phyloP scores from a whole-genome alignment of 1,139 yeast species.

The Sugiyamaella castrensis region DNA sequence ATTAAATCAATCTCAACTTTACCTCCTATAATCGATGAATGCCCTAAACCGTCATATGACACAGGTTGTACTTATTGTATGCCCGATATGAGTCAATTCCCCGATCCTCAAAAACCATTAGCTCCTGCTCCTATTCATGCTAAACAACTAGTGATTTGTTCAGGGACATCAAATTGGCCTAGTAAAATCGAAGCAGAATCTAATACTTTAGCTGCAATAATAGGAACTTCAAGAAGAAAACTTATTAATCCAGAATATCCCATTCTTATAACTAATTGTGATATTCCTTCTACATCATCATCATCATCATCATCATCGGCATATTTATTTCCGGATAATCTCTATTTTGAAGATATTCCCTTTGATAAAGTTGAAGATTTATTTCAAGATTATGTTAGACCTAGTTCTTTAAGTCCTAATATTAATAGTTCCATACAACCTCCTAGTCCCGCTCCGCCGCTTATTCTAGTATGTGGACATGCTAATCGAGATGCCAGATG shows the following conservation, averaged over 20 bases:
- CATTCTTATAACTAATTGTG: constrained; percentile 49
- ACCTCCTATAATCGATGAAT: constrained; percentile 26
- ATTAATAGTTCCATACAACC: constrained; percentile 25
- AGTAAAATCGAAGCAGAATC: constrained; percentile 52
- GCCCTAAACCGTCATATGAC: constrained; percentile 54
- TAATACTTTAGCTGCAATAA: constrained; percentile 39
- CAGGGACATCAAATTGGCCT: constrained; percentile 51
- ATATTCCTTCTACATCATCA: constrained; percentile 20
- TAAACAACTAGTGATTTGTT: constrained; percentile 56
- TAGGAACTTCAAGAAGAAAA: constrained; percentile 9
- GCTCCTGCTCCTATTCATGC: constrained; percentile 48
- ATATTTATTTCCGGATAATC: constrained; percentile 56
- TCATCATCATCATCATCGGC: constrained; percentile 24
- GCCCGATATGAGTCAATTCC: constrained; percentile 37
- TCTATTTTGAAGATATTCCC: constrained; percentile 41
- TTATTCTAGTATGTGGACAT: constrained; percentile 64
- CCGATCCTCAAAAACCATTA: constrained; percentile 17
- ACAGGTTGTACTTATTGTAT: constrained; percentile 64
- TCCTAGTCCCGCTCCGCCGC: constrained; percentile 10
- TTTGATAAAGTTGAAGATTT: constrained; percentile 40
- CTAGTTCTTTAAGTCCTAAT: constrained; percentile 3
- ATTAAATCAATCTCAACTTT: not conserved
- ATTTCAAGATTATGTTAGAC: constrained; percentile 38
- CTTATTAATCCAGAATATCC: constrained; percentile 45
- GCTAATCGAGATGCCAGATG: constrained; percentile 60